Evolutionary conservation across 2,329 filamentous ascomycete species (phyloP), one percentile per base, ranked within the genome.

Genomic region (Xylaria hypoxylon): DNA sequence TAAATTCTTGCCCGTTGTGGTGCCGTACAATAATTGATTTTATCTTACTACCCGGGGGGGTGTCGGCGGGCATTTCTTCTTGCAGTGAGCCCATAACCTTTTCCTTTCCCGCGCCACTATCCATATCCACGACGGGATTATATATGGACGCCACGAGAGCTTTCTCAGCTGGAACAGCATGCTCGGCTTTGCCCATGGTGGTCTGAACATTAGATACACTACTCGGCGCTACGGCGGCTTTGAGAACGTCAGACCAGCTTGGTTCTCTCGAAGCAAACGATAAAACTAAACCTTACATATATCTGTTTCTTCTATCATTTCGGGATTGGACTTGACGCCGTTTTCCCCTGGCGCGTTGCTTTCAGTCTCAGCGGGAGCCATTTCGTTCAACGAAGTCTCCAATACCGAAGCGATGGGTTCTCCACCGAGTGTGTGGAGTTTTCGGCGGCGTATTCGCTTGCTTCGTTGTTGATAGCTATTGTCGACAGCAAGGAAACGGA

Each of bases 1-100:
- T 31, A 33, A 62, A 57, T 13, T 17, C 8, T 6, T 6, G 19
- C 8, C 52, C 60, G 3, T 38, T 28, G 24, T 40, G n/a, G 33
- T 62, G 59, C 24, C 17, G 17, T 28, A 62, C 11, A n/a, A 22
- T 62, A 8, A 62, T 62, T 33, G 51, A 42, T 7, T 28, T 33
- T 50, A 17, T 42, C 1, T 38, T 6, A 6, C 15, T 42, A 33
- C 11, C 33, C 22, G 2, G 22, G 19, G 26, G 2, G n/a, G 15
- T 19, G 8, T 11, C 5, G 31, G 17, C 33, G 5, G 26, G 15
- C 2, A 42, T 17, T 10, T 33, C 19, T 17, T 22, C 19, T 42
- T 42, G 10, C 1, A 8, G 5, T 40, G 45, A 19, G 2, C 3
- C n/a, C 2, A 19, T 28, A 8, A 5, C 3, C 24, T 51, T 31